These are phyloP conservation scores for Paraphaeosphaeria sporulosa DNA, from an alignment of 2,329 filamentous ascomycete species.

Conservation along the genomic window DNA sequence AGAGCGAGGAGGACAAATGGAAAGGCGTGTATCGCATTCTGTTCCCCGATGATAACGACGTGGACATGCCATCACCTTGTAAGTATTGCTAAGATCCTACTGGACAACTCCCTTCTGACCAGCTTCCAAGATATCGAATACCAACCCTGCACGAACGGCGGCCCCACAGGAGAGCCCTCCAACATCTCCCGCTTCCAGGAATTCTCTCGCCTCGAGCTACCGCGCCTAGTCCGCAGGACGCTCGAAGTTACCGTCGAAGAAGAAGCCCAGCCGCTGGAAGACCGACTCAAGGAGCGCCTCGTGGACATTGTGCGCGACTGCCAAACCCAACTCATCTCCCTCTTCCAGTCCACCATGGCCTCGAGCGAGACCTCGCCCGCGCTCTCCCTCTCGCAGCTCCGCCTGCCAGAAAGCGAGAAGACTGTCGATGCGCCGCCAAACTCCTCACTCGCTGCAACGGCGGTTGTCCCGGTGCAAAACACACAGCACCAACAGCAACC, in stretches of 20 bases:
- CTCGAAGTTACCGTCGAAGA: conserved; percentile 34
- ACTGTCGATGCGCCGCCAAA: background rate
- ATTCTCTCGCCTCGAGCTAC: conserved; percentile 34
- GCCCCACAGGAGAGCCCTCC: conserved; percentile 16
- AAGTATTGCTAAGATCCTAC: conserved; percentile 14
- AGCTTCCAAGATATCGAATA: conserved; percentile 27
- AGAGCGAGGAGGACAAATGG: conserved; percentile 37
- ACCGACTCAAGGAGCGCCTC: conserved; percentile 34
- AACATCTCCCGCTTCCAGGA: conserved; percentile 31
- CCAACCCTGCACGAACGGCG: conserved; percentile 19
- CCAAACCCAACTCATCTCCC: conserved; percentile 29
- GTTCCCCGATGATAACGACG: conserved; percentile 32
- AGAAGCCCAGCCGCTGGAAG: conserved; percentile 36
- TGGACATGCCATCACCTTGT: conserved; percentile 34
- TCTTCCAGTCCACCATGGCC: conserved; percentile 20
- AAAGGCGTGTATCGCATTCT: conserved; percentile 34
- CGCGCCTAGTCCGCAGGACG: conserved; percentile 33
- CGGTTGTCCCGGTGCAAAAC: background rate
- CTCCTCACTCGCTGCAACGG: background rate
- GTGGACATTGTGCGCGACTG: conserved; percentile 35
- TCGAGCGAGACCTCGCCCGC: background rate
- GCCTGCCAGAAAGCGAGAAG: background rate
- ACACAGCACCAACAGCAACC: background rate
- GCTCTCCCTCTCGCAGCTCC: conserved; percentile 10
- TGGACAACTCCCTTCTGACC: background rate